phyloP scores from a whole-genome alignment of 176 grass and related monocot species.

The Aegilops umbellulata region DNA sequence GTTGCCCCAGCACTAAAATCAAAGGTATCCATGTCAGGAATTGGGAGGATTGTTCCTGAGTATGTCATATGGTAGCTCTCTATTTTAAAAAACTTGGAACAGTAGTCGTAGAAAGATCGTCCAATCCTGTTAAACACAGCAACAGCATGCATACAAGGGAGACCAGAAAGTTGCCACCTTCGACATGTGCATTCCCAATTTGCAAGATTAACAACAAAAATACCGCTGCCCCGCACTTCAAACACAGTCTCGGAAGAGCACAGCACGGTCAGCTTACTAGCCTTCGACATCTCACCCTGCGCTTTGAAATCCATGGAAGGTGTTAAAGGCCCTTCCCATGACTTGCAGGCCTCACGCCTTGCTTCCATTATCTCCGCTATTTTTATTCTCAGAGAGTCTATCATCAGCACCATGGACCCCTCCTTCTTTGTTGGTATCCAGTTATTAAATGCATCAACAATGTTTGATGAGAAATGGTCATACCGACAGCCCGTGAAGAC shows the following conservation, averaged over 20 bases:
- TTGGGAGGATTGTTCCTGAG: conserved; percentile 61
- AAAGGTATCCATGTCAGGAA: conserved; percentile 82
- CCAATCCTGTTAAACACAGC: conserved; percentile 77
- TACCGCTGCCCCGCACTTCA: conserved; percentile 90
- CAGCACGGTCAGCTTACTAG: conserved; percentile 72
- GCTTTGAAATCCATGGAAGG: conserved; percentile 86
- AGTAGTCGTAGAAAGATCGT: conserved; percentile 74
- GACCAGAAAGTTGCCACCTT: conserved; percentile 88
- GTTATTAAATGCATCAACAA: conserved; percentile 87
- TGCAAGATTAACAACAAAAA: conserved; percentile 82
- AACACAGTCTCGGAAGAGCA: conserved; percentile 95
- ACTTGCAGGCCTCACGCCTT: conserved; percentile 63
- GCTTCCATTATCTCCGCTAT: conserved; percentile 18
- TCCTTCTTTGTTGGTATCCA: conserved; percentile 96
- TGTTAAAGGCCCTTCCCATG: conserved; percentile 68
- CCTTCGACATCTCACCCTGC: conserved; percentile 64
- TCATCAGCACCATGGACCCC: conserved; percentile 53
- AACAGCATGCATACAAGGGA: conserved; percentile 90
- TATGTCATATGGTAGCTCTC: conserved; percentile 80
- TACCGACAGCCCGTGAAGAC: conserved; percentile 86
- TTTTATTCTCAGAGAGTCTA: conserved; percentile 20
- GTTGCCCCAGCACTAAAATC: conserved; percentile 70
- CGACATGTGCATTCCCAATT: conserved; percentile 90
- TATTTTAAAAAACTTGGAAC: conserved; percentile 61
- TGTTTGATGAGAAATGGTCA: conserved; percentile 90